A percentile compares a stretch with the other conserved stretches of the same genome.
phyloP scores from a whole-genome alignment of 495 filamentous ascomycete species.

The Lasiosphaeria ovina region DNA sequence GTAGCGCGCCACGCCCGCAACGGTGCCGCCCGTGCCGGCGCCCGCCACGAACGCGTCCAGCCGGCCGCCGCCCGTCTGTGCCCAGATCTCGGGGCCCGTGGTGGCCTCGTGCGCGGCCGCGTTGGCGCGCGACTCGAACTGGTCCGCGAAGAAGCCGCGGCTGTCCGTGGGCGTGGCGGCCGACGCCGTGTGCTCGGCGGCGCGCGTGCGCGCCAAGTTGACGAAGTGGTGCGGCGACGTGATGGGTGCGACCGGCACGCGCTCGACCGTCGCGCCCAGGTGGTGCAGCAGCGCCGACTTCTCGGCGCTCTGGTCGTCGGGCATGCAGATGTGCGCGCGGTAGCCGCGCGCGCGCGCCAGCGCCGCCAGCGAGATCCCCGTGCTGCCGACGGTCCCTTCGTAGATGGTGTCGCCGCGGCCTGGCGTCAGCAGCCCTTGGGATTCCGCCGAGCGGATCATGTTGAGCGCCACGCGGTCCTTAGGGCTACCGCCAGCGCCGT shows the following conservation, averaged over 20 bases:
- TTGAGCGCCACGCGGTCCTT: constrained; percentile 93
- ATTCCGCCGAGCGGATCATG: constrained; percentile 84
- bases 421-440: constrained; percentile 70
- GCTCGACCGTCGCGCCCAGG: constrained; percentile 85
- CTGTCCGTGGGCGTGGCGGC: constrained; percentile 42
- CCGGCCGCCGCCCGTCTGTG: constrained; percentile 69
- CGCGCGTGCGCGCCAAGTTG: constrained; percentile 80
- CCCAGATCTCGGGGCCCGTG: constrained; percentile 86
- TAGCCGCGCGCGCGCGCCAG: constrained; percentile 87
- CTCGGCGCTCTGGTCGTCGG: constrained; percentile 82
- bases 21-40: constrained; percentile 94
- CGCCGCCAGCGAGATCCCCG: constrained; percentile 88
- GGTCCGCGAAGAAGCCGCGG: constrained; percentile 88
- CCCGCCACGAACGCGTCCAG: constrained; percentile 92
- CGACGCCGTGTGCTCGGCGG: constrained; percentile 60
- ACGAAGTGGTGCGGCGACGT: constrained; percentile 90
- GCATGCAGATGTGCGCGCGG: constrained; percentile 95
- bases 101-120: constrained; percentile 76
- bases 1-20: constrained; percentile 79
- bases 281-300: constrained; percentile 87
- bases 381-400: constrained; percentile 94
- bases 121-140: constrained; percentile 90
- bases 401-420: constrained; percentile 89
- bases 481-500: constrained; percentile 91
- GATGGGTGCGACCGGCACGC: constrained; percentile 87